Evolutionary conservation across 352 stramenopile species (phyloP).

Genomic region (Plasmopara halstedii): DNA sequence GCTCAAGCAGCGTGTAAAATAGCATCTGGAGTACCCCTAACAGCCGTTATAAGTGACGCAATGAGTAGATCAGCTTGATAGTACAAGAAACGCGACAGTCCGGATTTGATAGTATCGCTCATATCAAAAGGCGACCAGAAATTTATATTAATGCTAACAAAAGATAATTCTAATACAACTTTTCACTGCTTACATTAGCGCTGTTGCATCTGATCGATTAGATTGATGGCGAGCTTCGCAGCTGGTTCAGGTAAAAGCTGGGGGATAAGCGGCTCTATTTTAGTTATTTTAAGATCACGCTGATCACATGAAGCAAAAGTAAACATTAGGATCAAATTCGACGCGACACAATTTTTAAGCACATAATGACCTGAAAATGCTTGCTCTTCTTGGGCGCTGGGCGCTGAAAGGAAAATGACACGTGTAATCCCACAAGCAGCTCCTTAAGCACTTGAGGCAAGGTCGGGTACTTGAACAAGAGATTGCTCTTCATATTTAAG

Average conservation of each 20-base stretch:
- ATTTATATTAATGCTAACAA: neutral
- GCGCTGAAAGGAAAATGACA: constrained; percentile 42
- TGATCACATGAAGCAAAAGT: constrained; percentile 1
- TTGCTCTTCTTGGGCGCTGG: constrained; percentile 12
- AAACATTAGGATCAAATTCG: neutral
- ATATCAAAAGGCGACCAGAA: neutral
- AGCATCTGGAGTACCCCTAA: too few relatives aligned
- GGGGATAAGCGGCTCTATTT: constrained; percentile 31
- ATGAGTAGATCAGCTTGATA: too few relatives aligned
- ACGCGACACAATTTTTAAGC: constrained; percentile 4
- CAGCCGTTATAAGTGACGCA: too few relatives aligned
- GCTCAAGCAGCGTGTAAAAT: too few relatives aligned
- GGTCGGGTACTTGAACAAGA: constrained; percentile 28
- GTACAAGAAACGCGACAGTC: too few relatives aligned
- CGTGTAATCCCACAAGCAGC: constrained; percentile 38
- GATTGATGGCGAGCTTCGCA: constrained; percentile 29
- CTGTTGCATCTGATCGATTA: constrained; percentile 10
- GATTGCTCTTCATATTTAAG: constrained; percentile 16
- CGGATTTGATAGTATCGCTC: too few relatives aligned
- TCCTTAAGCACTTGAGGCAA: constrained; percentile 40
- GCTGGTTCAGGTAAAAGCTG: constrained; percentile 38
- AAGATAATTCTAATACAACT: too few relatives aligned
- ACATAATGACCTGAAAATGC: constrained; percentile 23
- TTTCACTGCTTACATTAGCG: neutral
- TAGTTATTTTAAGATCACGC: constrained; percentile 40